A percentile compares a stretch with the other conserved stretches of the same genome.
Conservation (phyloP, 306 rosid genomes). For the Hippophae gyantsensis region DNA sequence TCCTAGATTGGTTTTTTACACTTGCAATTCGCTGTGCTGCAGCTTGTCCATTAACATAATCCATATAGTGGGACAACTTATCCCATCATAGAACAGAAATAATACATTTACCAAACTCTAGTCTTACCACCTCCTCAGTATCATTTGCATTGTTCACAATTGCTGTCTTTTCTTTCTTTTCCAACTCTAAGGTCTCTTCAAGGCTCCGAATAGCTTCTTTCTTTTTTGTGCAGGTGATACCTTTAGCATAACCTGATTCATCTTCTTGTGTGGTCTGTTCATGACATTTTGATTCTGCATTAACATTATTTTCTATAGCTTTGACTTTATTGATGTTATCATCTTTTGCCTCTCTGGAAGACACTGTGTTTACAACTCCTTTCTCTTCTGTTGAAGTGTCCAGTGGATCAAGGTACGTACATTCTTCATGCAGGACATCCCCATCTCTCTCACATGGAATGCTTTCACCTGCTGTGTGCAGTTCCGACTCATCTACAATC, state of each 20-base stretch:
- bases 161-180: constrained; percentile 18
- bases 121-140: constrained; percentile 23
- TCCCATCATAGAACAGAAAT: not conserved
- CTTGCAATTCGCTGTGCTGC: not conserved
- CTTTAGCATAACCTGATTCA: constrained; percentile 8
- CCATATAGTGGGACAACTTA: not conserved
- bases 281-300: constrained; percentile 8
- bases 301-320: constrained; percentile 3
- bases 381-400: constrained; percentile 15
- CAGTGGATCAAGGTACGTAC: constrained; percentile 1
- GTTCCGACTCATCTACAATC: constrained; percentile 15
- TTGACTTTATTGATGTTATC: not conserved
- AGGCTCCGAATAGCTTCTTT: constrained; percentile 13
- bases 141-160: not conserved
- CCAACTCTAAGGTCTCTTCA: constrained; percentile 14
- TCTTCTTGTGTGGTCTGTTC: constrained; percentile 7
- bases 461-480: constrained; percentile 12
- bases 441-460: constrained; percentile 10
- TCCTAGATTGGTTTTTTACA: no score
- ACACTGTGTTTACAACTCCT: constrained; percentile 5
- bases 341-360: constrained; percentile 5
- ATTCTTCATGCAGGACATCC: constrained; percentile 3
- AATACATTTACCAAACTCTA: not conserved
- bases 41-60: not conserved
- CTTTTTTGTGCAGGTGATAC: constrained; percentile 3